Evolutionary conservation across 108 stramenopile species (phyloP).

Genomic region (Nitzschia inconspicua): DNA sequence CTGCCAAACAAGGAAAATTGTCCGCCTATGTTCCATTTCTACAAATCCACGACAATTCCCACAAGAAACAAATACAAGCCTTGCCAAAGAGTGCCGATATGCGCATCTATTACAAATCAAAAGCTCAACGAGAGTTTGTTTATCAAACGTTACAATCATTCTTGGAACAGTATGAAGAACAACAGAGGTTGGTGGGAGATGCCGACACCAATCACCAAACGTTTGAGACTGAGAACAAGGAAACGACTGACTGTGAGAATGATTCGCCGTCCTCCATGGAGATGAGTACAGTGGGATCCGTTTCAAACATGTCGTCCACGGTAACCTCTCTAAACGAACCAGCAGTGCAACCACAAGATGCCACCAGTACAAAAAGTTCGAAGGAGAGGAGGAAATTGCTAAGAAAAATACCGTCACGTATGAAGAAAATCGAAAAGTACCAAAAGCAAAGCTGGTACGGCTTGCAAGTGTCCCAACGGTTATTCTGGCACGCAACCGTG

Average conservation of each 20-base stretch:
- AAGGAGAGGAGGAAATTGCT: background rate
- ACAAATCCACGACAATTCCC: slow-evolving; percentile 65
- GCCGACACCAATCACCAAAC: background rate
- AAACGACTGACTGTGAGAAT: background rate
- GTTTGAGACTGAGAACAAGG: background rate
- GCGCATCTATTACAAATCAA: slow-evolving; percentile 51
- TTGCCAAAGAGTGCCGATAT: slow-evolving; percentile 37
- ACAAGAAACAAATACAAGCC: slow-evolving; percentile 49
- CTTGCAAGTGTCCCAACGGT: slow-evolving; percentile 53
- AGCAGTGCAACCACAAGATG: background rate
- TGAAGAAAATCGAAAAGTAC: slow-evolving; percentile 52
- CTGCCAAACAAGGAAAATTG: slow-evolving; percentile 56
- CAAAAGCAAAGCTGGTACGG: slow-evolving; percentile 35
- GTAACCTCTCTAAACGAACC: background rate
- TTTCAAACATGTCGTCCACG: background rate
- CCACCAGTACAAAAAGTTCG: background rate
- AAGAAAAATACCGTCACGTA: slow-evolving; percentile 9
- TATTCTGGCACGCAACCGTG: slow-evolving; percentile 67
- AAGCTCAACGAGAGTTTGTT: slow-evolving; percentile 43
- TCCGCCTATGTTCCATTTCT: slow-evolving; percentile 66
- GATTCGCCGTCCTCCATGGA: background rate
- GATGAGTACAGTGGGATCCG: background rate
- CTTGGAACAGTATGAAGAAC: background rate
- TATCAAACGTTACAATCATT: slow-evolving; percentile 32
- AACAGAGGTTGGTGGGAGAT: background rate